A percentile compares a stretch with the other conserved stretches of the same genome.
phyloP scores from a whole-genome alignment of 345 rosid species.

The Pistacia atlantica region DNA sequence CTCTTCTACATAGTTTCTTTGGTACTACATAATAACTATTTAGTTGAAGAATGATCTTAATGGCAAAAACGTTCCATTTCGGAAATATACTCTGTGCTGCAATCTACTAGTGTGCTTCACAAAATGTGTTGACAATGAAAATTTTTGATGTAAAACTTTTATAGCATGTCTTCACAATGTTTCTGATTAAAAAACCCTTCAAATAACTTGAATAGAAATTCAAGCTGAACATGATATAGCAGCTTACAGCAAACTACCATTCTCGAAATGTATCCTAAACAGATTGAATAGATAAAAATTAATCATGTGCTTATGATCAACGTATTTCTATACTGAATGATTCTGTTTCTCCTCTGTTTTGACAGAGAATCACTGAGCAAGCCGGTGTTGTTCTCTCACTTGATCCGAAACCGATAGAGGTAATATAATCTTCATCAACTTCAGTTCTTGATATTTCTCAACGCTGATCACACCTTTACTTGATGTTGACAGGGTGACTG shows the following conservation, averaged over 20 bases:
- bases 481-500: conserved; percentile 72
- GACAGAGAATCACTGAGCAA: conserved; percentile 98
- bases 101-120: not conserved
- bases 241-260: not conserved
- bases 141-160: not conserved
- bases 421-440: conserved; percentile 15
- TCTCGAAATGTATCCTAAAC: not conserved
- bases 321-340: not conserved
- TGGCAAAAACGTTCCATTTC: not conserved
- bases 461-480: not conserved
- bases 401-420: conserved; percentile 97
- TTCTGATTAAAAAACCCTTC: not conserved
- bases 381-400: conserved; percentile 89
- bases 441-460: not conserved
- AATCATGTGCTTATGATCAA: not conserved
- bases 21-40: not conserved
- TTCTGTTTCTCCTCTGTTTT: conserved; percentile 15
- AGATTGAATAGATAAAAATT: not conserved
- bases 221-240: not conserved
- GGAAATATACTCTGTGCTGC: not conserved
- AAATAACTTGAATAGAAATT: not conserved
- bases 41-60: conserved; percentile 1
- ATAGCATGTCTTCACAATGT: not conserved
- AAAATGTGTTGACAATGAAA: not conserved
- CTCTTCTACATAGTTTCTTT: not conserved